phyloP scores from a whole-genome alignment of 768 basidiomycete genomes.

The Phanerodontia chrysosporium region DNA sequence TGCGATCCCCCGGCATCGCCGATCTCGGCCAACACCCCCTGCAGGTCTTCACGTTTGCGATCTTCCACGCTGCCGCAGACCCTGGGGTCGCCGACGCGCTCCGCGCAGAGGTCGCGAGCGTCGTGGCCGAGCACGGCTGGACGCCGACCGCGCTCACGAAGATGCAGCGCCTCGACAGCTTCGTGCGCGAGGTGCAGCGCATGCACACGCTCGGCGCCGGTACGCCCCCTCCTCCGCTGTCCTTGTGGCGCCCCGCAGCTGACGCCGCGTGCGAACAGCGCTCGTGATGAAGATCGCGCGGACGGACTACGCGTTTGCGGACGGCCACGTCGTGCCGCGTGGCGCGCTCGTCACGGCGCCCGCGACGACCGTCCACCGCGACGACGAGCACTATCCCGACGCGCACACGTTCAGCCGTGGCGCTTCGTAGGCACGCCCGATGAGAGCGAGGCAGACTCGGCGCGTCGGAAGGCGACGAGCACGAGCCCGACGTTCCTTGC shows the following conservation, averaged over 20 bases:
- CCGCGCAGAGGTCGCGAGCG: slow-evolving; percentile 28
- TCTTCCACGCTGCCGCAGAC: slow-evolving; percentile 24
- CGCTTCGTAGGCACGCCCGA: slow-evolving; percentile 26
- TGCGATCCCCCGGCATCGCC: not conserved
- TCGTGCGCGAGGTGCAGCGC: slow-evolving; percentile 28
- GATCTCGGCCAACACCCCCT: too few relatives aligned
- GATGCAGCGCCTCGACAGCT: slow-evolving; percentile 33
- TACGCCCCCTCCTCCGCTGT: slow-evolving; percentile 9
- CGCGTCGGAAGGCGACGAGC: slow-evolving; percentile 8
- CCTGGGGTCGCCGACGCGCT: slow-evolving; percentile 24
- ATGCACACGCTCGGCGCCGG: slow-evolving; percentile 19
- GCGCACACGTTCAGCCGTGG: slow-evolving; percentile 36
- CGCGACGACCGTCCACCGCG: slow-evolving; percentile 25
- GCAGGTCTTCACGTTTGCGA: slow-evolving; percentile 14
- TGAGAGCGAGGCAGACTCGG: not conserved
- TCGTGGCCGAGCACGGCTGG: slow-evolving; percentile 20
- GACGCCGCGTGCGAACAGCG: slow-evolving; percentile 13
- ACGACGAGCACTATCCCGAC: slow-evolving; percentile 28
- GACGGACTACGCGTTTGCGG: slow-evolving; percentile 35
- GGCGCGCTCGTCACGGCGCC: slow-evolving; percentile 33
- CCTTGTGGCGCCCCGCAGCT: not conserved
- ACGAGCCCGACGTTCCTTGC: slow-evolving; percentile 16
- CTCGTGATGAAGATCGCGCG: slow-evolving; percentile 24
- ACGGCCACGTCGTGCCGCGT: slow-evolving; percentile 37
- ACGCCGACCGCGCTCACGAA: slow-evolving; percentile 24